phyloP scores from a whole-genome alignment of 257 asterid species.

The Solanum okadae region DNA sequence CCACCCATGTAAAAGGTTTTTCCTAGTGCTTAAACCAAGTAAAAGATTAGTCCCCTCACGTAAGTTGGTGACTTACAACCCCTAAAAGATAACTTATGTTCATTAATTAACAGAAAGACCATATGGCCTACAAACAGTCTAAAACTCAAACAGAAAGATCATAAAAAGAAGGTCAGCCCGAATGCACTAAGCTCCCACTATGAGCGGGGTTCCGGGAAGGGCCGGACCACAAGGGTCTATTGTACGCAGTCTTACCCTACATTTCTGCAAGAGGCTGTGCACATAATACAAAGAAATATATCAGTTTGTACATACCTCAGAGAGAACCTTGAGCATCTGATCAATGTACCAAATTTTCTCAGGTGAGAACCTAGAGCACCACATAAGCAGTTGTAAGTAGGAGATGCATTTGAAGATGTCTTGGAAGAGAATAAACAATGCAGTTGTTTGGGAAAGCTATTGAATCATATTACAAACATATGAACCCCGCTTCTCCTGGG shows the following conservation, averaged over 20 bases:
- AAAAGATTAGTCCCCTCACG: neutral
- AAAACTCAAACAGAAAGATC: neutral
- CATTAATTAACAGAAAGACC: neutral
- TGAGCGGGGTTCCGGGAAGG: neutral
- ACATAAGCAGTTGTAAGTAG: slow-evolving; percentile 22
- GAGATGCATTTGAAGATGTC: slow-evolving; percentile 14
- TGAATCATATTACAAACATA: neutral
- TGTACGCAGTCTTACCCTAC: neutral
- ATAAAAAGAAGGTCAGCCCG: neutral
- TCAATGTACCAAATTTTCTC: slow-evolving; percentile 92
- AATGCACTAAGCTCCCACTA: neutral
- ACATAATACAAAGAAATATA: slow-evolving; percentile 2
- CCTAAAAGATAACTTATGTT: neutral
- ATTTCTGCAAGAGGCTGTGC: neutral
- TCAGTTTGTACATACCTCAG: slow-evolving; percentile 51
- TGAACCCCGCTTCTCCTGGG: neutral
- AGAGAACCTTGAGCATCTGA: slow-evolving; percentile 91
- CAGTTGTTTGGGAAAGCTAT: neutral
- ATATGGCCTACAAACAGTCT: neutral
- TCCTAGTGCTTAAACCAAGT: neutral
- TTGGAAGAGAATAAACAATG: neutral
- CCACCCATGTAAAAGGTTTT: neutral
- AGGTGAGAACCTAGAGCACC: slow-evolving; percentile 73
- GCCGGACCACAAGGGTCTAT: neutral
- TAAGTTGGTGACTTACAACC: neutral